These are phyloP conservation scores for Cunninghamia lanceolata DNA, from an alignment of 75 land plant species.

Conservation along the genomic window DNA sequence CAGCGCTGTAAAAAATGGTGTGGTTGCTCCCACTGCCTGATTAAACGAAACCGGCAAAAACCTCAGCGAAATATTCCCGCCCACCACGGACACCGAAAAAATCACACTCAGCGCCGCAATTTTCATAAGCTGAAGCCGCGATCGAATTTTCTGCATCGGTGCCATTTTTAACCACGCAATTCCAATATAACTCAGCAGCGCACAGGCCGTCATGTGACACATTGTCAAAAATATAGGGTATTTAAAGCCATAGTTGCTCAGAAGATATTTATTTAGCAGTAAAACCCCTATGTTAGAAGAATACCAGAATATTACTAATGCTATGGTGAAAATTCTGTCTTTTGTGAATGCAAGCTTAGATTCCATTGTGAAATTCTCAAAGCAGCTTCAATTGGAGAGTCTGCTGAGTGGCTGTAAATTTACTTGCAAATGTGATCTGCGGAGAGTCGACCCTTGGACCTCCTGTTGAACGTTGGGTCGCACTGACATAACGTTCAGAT, in stretches of 20 bases:
- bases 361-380: not conserved
- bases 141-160: slow-evolving; percentile 72
- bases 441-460: not conserved
- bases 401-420: not conserved
- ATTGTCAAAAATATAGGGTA: slow-evolving; percentile 81
- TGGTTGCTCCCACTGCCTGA: slow-evolving; percentile 79
- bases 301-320: slow-evolving; percentile 58
- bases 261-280: slow-evolving; percentile 71
- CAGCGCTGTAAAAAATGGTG: slow-evolving; percentile 63
- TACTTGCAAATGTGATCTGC: not conserved
- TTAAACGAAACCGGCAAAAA: slow-evolving; percentile 70
- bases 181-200: slow-evolving; percentile 64
- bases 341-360: not conserved
- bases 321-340: slow-evolving; percentile 39
- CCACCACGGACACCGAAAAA: slow-evolving; percentile 71
- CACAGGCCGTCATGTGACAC: slow-evolving; percentile 85
- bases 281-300: slow-evolving; percentile 79
- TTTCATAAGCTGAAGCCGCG: slow-evolving; percentile 64
- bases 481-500: not conserved
- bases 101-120: slow-evolving; percentile 59
- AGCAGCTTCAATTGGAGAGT: not conserved
- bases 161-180: slow-evolving; percentile 73
- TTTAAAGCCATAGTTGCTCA: slow-evolving; percentile 78
- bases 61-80: slow-evolving; percentile 68
- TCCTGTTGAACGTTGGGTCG: not conserved